Conservation (phyloP, 208 protist genomes). For the Lotmaria passim region DNA sequence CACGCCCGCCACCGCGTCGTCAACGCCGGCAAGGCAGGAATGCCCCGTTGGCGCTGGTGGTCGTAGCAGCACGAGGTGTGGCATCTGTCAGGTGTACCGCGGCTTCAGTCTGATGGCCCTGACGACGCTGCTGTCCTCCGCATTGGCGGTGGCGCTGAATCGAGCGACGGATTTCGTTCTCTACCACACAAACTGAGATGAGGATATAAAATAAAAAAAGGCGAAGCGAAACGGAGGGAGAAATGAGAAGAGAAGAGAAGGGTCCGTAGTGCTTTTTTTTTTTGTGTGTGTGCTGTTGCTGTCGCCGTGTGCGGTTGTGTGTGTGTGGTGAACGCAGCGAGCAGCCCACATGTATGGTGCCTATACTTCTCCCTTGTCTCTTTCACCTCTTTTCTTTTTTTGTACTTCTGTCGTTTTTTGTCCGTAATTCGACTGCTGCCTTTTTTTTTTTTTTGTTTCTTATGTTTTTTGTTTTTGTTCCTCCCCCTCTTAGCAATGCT, state of each 20-base stretch:
- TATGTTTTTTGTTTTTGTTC: slow-evolving; percentile 6
- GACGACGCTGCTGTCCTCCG: slow-evolving; percentile 27
- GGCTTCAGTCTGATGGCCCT: slow-evolving; percentile 31
- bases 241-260: too few relatives aligned
- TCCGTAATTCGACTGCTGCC: too few relatives aligned
- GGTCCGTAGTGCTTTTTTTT: too few relatives aligned
- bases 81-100: slow-evolving; percentile 28
- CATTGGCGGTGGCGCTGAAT: slow-evolving; percentile 19
- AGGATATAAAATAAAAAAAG: not conserved
- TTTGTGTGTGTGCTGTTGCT: too few relatives aligned
- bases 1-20: slow-evolving; percentile 7
- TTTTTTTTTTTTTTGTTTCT: slow-evolving; percentile 13
- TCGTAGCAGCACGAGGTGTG: slow-evolving; percentile 1
- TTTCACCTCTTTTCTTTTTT: not conserved
- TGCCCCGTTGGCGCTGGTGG: slow-evolving; percentile 2
- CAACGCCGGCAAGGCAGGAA: not conserved
- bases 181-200: slow-evolving; percentile 6
- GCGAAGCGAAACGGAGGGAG: not conserved
- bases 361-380: too few relatives aligned
- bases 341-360: too few relatives aligned
- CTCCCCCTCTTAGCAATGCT: not conserved
- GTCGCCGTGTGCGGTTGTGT: too few relatives aligned
- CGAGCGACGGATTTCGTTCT: slow-evolving; percentile 5
- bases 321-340: too few relatives aligned
- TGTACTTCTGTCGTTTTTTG: too few relatives aligned